Conservation (phyloP, 495 filamentous ascomycete genomes). For the Penicillium manginii region DNA sequence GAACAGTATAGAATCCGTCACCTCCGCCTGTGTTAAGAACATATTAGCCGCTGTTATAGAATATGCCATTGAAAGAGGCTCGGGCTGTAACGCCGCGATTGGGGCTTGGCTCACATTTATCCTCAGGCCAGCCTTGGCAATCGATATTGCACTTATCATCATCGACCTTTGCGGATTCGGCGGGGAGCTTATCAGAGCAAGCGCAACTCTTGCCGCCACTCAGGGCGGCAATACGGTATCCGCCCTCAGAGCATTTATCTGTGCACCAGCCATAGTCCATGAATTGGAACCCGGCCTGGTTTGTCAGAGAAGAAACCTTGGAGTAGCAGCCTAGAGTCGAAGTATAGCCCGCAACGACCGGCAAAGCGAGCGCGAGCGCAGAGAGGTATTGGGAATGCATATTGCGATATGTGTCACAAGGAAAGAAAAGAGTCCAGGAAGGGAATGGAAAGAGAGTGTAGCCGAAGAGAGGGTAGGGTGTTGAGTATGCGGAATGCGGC, state of each 20-base stretch:
- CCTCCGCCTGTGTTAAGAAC: slow-evolving; percentile 38
- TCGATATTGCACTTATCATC: slow-evolving; percentile 34
- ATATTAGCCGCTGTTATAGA: slow-evolving; percentile 7
- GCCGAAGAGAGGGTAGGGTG: not conserved
- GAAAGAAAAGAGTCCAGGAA: not conserved
- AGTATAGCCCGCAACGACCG: slow-evolving; percentile 16
- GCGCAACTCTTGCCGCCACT: slow-evolving; percentile 38
- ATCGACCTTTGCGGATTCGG: slow-evolving; percentile 29
- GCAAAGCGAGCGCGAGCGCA: slow-evolving; percentile 34
- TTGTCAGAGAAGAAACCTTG: slow-evolving; percentile 27
- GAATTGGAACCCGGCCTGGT: slow-evolving; percentile 27
- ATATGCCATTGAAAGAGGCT: not conserved
- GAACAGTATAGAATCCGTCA: slow-evolving; percentile 32
- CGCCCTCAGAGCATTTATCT: slow-evolving; percentile 28
- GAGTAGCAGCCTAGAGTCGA: slow-evolving; percentile 40
- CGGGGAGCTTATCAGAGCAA: slow-evolving; percentile 41
- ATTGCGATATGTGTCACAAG: slow-evolving; percentile 1
- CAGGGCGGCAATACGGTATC: slow-evolving; percentile 35
- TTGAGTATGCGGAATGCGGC: slow-evolving; percentile 10
- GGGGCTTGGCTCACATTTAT: slow-evolving; percentile 38
- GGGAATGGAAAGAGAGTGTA: slow-evolving; percentile 2
- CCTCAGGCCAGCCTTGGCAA: slow-evolving; percentile 38
- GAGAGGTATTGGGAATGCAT: slow-evolving; percentile 25
- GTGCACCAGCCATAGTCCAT: slow-evolving; percentile 39
- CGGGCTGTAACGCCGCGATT: not conserved